A percentile compares a stretch with the other conserved stretches of the same genome.
phyloP scores from a whole-genome alignment of 371 early-diverging fungal species.

The Rhizopus sp. region DNA sequence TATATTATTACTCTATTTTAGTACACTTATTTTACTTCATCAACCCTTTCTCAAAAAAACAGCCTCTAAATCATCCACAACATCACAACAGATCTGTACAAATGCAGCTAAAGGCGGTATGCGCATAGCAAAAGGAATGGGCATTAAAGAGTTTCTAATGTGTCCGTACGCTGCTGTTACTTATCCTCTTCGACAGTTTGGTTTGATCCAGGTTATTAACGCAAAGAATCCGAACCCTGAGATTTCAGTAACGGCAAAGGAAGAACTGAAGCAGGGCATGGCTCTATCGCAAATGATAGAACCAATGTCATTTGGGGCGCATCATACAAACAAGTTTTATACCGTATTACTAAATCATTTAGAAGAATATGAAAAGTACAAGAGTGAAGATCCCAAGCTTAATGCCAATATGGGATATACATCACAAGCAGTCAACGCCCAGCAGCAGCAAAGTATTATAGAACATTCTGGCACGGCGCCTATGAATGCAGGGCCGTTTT shows the following conservation, averaged over 20 bases:
- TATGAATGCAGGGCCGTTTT: no score
- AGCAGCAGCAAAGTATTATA: background rate
- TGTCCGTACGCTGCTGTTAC: constrained; percentile 39
- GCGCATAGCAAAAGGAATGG: constrained; percentile 29
- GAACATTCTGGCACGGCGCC: no score
- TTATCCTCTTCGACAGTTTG: constrained; percentile 42
- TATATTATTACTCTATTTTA: constrained; percentile 36
- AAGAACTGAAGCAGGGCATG: constrained; percentile 27
- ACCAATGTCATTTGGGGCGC: constrained; percentile 29
- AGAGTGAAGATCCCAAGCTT: background rate
- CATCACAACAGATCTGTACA: constrained; percentile 39
- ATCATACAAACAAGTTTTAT: background rate
- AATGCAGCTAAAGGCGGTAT: constrained; percentile 45
- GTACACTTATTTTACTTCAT: constrained; percentile 38
- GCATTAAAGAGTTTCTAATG: constrained; percentile 34
- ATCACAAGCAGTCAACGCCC: no score
- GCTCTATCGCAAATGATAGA: constrained; percentile 26
- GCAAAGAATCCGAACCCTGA: constrained; percentile 34
- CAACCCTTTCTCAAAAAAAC: constrained; percentile 38
- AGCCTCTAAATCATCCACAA: constrained; percentile 21
- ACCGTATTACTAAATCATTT: constrained; percentile 10
- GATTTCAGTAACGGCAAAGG: constrained; percentile 27
- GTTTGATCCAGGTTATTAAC: constrained; percentile 43
- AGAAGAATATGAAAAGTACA: constrained; percentile 5
- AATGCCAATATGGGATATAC: background rate